Conservation (phyloP, 306 rosid species). For the Vachellia collinsii region DNA sequence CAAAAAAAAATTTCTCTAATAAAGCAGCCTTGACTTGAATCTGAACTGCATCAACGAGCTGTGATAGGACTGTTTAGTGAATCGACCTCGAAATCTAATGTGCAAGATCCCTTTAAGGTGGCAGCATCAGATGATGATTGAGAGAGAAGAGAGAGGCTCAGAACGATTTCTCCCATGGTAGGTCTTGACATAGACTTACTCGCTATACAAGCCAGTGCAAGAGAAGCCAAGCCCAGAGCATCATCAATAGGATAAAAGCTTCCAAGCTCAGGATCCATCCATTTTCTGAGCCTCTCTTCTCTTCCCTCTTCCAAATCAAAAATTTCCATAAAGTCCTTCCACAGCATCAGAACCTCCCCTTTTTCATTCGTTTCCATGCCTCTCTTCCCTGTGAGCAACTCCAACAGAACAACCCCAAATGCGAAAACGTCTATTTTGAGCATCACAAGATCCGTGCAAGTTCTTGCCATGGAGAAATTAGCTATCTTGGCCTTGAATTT, state of each 20-base stretch:
- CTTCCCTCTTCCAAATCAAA: constrained; percentile 8
- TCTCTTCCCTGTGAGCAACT: constrained; percentile 4
- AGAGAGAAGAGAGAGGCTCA: constrained; percentile 11
- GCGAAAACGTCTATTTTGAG: constrained; percentile 4
- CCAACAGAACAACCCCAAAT: constrained; percentile 3
- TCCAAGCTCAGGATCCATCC: constrained; percentile 25
- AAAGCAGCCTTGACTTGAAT: neutral
- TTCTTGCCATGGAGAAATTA: constrained; percentile 10
- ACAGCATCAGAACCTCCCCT: constrained; percentile 5
- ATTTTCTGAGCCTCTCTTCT: constrained; percentile 5
- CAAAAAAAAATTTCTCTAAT: neutral
- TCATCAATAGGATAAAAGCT: constrained; percentile 22
- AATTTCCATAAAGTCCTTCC: neutral
- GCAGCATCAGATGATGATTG: neutral
- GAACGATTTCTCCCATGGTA: neutral
- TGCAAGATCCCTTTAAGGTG: neutral
- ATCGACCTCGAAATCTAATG: neutral
- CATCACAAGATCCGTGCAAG: constrained; percentile 6
- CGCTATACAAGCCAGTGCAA: neutral
- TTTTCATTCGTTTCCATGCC: neutral
- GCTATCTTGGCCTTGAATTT: constrained; percentile 9
- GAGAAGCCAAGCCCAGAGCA: constrained; percentile 14
- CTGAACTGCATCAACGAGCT: neutral
- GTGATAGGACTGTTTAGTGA: neutral
- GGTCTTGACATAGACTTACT: neutral